Conservation (phyloP, 495 filamentous ascomycete genomes). For the Entonaema liquescens region DNA sequence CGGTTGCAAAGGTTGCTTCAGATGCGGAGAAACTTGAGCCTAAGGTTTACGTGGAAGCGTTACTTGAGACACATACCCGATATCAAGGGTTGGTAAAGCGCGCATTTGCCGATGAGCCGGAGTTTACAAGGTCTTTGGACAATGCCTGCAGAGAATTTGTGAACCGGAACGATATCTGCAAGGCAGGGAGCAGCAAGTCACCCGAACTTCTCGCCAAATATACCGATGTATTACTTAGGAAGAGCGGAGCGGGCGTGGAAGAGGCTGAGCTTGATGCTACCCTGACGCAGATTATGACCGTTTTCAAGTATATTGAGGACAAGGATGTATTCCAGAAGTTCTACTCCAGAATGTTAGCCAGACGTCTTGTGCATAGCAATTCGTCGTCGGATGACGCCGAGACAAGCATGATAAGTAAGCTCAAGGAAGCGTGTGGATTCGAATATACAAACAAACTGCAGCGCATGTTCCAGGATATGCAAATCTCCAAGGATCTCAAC, state of each 20-base stretch:
- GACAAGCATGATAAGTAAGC: conserved; percentile 98
- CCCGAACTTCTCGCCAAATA: conserved; percentile 96
- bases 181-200: conserved; percentile 87
- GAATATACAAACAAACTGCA: conserved; percentile 99
- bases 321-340: conserved; percentile 99
- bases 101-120: conserved; percentile 93
- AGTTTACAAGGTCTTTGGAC: conserved; percentile 95
- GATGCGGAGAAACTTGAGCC: conserved; percentile 93
- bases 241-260: conserved; percentile 88
- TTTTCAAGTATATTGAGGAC: conserved; percentile 99
- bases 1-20: conserved; percentile 88
- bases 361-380: conserved; percentile 90
- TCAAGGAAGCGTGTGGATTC: conserved; percentile 98
- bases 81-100: conserved; percentile 91
- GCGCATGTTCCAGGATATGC: conserved; percentile 99
- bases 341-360: conserved; percentile 95
- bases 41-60: conserved; percentile 93
- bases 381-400: conserved; percentile 97
- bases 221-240: conserved; percentile 91
- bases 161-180: conserved; percentile 95
- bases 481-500: conserved; percentile 97
- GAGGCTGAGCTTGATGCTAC: conserved; percentile 92
- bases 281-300: conserved; percentile 96
- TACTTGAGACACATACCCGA: conserved; percentile 91
- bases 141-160: conserved; percentile 98